Percentiles rank a stretch among this genome's conserved stretches.
Conservation (phyloP, 2,329 filamentous ascomycete genomes). For the Colletotrichum costaricense region DNA sequence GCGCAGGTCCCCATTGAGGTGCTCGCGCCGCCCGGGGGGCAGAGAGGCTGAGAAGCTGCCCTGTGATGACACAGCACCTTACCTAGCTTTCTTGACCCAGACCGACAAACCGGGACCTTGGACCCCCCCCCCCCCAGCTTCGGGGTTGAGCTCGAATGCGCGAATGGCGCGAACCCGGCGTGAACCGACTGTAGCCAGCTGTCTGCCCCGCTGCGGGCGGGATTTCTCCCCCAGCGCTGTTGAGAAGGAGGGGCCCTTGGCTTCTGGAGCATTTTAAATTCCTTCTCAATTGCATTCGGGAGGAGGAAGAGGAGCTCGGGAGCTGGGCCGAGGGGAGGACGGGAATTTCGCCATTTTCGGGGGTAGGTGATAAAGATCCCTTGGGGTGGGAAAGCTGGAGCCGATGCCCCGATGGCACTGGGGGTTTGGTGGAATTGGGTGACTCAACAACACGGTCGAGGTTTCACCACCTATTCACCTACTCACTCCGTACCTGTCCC, state of each 20-base stretch:
- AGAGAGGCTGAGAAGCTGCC: neutral
- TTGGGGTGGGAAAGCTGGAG: neutral
- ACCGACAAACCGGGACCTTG: neutral
- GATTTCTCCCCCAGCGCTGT: constrained; percentile 9
- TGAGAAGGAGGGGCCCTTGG: neutral
- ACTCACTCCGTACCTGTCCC: neutral
- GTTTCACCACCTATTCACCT: neutral
- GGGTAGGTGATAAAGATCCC: neutral
- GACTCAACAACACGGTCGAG: constrained; percentile 3
- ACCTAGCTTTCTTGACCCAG: too few species aligned
- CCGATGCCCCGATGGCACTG: neutral
- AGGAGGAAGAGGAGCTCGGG: neutral
- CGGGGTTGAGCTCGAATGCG: constrained; percentile 76
- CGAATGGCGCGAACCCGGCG: constrained; percentile 54
- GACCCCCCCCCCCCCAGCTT: constrained; percentile 47
- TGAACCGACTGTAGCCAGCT: constrained; percentile 31
- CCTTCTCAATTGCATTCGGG: neutral
- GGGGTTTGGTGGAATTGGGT: neutral
- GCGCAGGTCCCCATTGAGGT: constrained; percentile 1
- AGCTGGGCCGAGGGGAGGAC: neutral
- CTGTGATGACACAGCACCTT: constrained; percentile 1
- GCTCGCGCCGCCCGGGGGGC: neutral
- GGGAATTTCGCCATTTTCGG: neutral
- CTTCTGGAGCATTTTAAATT: neutral
- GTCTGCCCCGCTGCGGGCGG: constrained; percentile 8